Base-by-base conservation (phyloP, 352 stramenopile species). In the Thalassiosira livingstoniorum region DNA sequence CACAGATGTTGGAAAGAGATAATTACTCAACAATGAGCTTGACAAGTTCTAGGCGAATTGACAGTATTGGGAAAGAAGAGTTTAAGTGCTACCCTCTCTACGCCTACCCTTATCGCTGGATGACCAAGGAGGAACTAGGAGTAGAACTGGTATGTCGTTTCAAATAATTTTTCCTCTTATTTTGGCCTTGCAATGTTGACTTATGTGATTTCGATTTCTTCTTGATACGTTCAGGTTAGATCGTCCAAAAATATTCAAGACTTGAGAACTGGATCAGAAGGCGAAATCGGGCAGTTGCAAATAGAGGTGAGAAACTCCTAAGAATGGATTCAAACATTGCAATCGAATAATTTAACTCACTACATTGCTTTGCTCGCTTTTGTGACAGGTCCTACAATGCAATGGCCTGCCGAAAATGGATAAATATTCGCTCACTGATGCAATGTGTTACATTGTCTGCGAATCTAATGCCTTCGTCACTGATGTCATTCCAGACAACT, bases 391-490 rank as follows among this genome's bases (percentile, higher is more conserved):
- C 11, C 32, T 89, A n/a, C 55, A 81, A 43, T 84, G 78, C 53
- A 31, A 76, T 45, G 83, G 78, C 57, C 60, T 89, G 21, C 83
- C 83, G 35, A 47, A 68, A 42, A 60, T 86, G 23, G 74, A 89
- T 64, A 47, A 39, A 18, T 73, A 66, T 13, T 69, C 78, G 15
- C 63, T 82, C 10, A 82, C 82, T 21, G 78, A 89, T 73, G 68
- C 78, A 11, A 73, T 89, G 2, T 74, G 83, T 2, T 86, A 89
- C 45, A 43, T 89, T 25, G 78, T 89, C 1, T 87, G 83, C 60
- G 83, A 78, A 32, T 80, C 27, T 76, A 67, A 83, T 68, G 64
- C 87, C 5, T 92, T 92, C 78, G 60, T 61, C 13, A 90, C 83
- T 15, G 87, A 92, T 79, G 79, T 85, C n/a, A 82, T 92, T 54